Evolutionary conservation across 2,329 filamentous ascomycete genomes (phyloP).

Genomic region (Pezicula rhizophila): DNA sequence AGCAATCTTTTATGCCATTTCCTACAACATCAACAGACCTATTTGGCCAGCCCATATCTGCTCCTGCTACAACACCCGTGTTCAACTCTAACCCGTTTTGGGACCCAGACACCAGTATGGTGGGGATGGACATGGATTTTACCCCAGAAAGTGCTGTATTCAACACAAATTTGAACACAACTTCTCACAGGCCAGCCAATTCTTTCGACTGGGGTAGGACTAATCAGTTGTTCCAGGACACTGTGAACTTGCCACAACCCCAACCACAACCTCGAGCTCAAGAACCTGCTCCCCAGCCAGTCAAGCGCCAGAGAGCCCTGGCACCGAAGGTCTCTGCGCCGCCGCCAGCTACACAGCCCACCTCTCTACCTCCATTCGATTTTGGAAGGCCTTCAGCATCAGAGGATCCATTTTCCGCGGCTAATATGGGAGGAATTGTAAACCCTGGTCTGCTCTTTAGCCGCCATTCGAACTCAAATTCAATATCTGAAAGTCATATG

Average conservation of each 20-base stretch:
- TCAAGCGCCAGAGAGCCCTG: constrained; percentile 38
- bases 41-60: constrained; percentile 56
- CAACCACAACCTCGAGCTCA: constrained; percentile 16
- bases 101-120: constrained; percentile 47
- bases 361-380: constrained; percentile 34
- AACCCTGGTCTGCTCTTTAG: constrained; percentile 55
- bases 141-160: constrained; percentile 30
- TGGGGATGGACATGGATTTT: constrained; percentile 56
- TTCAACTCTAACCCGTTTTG: constrained; percentile 46
- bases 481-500: constrained; percentile 9
- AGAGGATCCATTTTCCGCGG: constrained; percentile 46
- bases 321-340: constrained; percentile 33
- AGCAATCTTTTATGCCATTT: constrained; percentile 40
- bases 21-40: constrained; percentile 48
- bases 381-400: constrained; percentile 31
- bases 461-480: constrained; percentile 30
- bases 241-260: constrained; percentile 17
- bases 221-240: constrained; percentile 49
- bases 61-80: constrained; percentile 42
- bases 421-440: constrained; percentile 42
- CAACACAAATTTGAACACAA: constrained; percentile 16
- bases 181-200: constrained; percentile 39
- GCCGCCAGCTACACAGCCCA: constrained; percentile 29
- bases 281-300: constrained; percentile 31
- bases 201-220: constrained; percentile 53